Evolutionary conservation across 805 yeast species (phyloP), one percentile per base, ranked within the genome.

Genomic region (Blastobotrys robertii): DNA sequence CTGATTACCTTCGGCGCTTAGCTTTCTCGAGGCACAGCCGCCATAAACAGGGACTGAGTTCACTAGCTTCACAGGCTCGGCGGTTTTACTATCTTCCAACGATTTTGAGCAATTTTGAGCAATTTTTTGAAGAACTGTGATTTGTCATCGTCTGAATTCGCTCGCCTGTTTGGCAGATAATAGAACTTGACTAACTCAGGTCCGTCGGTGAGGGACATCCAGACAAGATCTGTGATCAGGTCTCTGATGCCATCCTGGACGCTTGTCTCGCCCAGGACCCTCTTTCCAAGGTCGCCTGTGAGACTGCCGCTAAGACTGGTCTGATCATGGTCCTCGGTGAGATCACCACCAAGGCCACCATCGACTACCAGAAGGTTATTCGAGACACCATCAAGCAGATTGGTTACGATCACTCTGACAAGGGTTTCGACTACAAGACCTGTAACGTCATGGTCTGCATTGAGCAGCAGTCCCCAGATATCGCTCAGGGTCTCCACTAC

Each of bases 251-350:
- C 60, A 85, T 92, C 62, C 77, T 92, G 58, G 98, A 92, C 63
- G 98, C 98, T 56, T 90, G 97, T 76, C 74, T 92, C 59, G 79
- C 84, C 44, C 94, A 73, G 56, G 98, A 92, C 69, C 98, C 98
- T 50, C 76, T 85, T 59, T 92, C 98, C 56, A 92, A 92, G 76
- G 98, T 92, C 65, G 98, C 96, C 39, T 92, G 98, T 76, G 98
- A 92, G 72, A 85, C 98, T 48, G 97, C 98, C 54, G 82, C 97
- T 60, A 92, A 92, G 76, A 92, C 98, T 54, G 98, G 98, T 74
- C 80, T 92, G 95, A 87, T 92, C 64, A 84, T 92, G 94, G 97
- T 92, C 54, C 92, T 92, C 64, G 98, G 98, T 73, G 98, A 92
- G 72, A 92, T 92, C 69, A 90, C 98, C 73, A 92, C 98, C 71